phyloP scores from a whole-genome alignment of 306 rosid species.

The Chamaecrista fasciculata region DNA sequence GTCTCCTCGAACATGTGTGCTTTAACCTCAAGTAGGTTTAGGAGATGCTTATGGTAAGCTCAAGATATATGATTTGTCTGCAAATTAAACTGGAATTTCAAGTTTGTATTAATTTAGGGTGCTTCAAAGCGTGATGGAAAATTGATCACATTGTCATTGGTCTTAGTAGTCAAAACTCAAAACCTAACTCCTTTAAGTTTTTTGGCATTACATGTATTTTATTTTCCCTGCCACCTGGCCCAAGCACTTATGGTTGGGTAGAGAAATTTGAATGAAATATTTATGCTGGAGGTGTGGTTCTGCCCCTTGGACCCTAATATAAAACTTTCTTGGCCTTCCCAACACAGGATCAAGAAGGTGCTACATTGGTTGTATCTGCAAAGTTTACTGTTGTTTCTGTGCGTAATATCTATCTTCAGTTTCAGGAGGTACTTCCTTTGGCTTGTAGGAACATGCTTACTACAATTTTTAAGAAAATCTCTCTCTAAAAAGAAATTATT shows the following conservation, averaged over 20 bases:
- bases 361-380: slow-evolving; percentile 85
- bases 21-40: background rate
- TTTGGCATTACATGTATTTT: background rate
- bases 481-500: background rate
- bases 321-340: slow-evolving; percentile 16
- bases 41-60: background rate
- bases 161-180: slow-evolving; percentile 7
- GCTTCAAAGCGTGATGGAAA: slow-evolving; percentile 14
- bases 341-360: slow-evolving; percentile 88
- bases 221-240: background rate
- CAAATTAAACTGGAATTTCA: background rate
- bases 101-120: background rate
- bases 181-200: slow-evolving; percentile 19
- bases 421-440: slow-evolving; percentile 70
- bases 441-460: slow-evolving; percentile 16
- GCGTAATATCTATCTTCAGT: slow-evolving; percentile 83
- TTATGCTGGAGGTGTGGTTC: background rate
- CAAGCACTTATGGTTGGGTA: slow-evolving; percentile 13
- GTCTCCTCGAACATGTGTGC: slow-evolving; percentile 8
- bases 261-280: slow-evolving; percentile 10
- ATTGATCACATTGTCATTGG: background rate
- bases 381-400: slow-evolving; percentile 64
- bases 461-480: slow-evolving; percentile 18
- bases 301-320: slow-evolving; percentile 6
- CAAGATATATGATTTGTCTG: slow-evolving; percentile 4